Evolutionary conservation across 2,329 filamentous ascomycete genomes (phyloP).

Genomic region (Colletotrichum gigasporum): DNA sequence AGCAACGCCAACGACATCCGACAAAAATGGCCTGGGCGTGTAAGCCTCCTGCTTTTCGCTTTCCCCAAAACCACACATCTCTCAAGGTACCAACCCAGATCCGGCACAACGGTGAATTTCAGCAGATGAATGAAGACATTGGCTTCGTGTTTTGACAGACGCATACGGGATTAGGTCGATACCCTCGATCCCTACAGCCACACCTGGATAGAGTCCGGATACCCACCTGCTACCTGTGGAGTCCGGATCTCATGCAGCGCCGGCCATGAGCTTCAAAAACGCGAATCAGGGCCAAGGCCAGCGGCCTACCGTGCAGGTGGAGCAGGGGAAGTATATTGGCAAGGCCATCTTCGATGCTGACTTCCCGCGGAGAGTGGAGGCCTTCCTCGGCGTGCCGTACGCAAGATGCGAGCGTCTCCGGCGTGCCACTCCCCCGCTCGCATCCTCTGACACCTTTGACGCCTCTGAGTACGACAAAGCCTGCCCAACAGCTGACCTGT

Average conservation of each 20-base stretch:
- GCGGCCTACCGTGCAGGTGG: conserved; percentile 35
- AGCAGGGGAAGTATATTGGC: conserved; percentile 53
- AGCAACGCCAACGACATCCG: conserved; percentile 23
- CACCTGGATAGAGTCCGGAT: no score
- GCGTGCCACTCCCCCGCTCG: conserved; percentile 46
- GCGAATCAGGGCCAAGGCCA: not conserved
- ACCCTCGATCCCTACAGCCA: no score
- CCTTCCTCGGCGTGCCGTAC: conserved; percentile 61
- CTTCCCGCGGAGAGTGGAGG: conserved; percentile 53
- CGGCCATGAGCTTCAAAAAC: not conserved
- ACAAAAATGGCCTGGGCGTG: not conserved
- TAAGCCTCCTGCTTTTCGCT: not conserved
- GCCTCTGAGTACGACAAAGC: conserved; percentile 48
- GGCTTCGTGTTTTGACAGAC: no score
- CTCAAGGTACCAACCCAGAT: not conserved
- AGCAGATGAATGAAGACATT: no score
- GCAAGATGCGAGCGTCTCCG: conserved; percentile 57
- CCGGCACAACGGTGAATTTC: not conserved
- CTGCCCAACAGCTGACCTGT: conserved; percentile 45
- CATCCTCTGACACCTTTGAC: conserved; percentile 37
- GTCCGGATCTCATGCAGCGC: not conserved
- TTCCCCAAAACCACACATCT: no score
- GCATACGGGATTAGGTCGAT: no score
- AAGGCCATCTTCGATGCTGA: conserved; percentile 40
- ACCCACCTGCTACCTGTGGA: not conserved